Base-by-base conservation (phyloP, 768 basidiomycete species). In the Naganishia friedmannii region DNA sequence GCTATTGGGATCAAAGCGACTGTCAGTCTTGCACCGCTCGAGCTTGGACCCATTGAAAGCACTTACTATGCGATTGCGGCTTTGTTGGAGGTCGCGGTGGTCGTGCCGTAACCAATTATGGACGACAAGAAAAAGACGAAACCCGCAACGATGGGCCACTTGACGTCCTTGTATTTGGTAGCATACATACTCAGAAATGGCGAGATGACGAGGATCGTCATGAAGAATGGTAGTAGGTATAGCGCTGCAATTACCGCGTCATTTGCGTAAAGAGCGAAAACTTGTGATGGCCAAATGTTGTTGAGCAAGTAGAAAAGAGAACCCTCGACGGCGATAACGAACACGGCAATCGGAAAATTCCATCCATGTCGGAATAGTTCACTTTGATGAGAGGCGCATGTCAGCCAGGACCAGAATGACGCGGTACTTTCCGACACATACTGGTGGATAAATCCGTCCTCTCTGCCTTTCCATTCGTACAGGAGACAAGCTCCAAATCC, bases 91-190 rank as follows among this genome's bases (percentile, higher is more conserved):
- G 48, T 51, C n/a, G 48, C 48, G 3, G 48, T 51, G n/a, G 48
- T 51, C 3, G 48, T 51, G 3, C 48, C 48, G n/a, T 51, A 51
- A 3, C 48, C 48, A 12, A 51, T 51, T 12, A 51, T 51, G 6
- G 48, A 12, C 48, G 48, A 51, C 13, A 51, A 51, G 13, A 51
- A 51, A 13, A 51, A 51, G 1, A 12, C 48, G 48, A 51, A 51
- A 51, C 48, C 48, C n/a, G 48, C 48, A 23, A 51, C 48, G n/a
- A 51, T 51, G 4, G 48, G 48, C 48, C 48, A 51, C 12, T 51
- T 51, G 48, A 51, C 48, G n/a, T 51, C 48, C 48, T 51, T 51
- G n/a, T 51, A 51, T 23, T 51, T 51, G 48, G 48, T 51, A 51
- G 48, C 48, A 13, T 51, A 51, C 1, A 51, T 51, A 23, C 48